Conservation (phyloP, 2,329 filamentous ascomycete genomes). For the Daldinia sp. region DNA sequence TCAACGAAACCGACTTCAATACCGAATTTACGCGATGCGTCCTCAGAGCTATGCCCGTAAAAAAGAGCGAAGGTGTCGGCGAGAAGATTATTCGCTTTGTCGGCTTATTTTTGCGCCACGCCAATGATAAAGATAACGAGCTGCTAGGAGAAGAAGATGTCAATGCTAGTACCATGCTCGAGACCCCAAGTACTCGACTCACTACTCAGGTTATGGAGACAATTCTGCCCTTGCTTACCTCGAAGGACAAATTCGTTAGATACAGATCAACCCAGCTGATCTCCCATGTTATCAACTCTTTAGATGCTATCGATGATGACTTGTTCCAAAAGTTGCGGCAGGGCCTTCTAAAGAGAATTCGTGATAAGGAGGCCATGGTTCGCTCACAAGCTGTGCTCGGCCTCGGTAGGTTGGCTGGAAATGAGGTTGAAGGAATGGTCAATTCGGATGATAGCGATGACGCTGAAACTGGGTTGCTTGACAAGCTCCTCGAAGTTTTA, state of each 20-base stretch:
- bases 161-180: slow-evolving; percentile 74
- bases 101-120: slow-evolving; percentile 82
- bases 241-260: slow-evolving; percentile 92
- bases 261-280: slow-evolving; percentile 91
- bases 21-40: slow-evolving; percentile 84
- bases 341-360: slow-evolving; percentile 82
- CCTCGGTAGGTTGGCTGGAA: slow-evolving; percentile 83
- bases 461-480: slow-evolving; percentile 73
- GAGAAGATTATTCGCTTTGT: slow-evolving; percentile 87
- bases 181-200: slow-evolving; percentile 85
- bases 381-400: slow-evolving; percentile 91
- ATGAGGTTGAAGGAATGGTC: slow-evolving; percentile 74
- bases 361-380: slow-evolving; percentile 93
- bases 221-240: slow-evolving; percentile 76
- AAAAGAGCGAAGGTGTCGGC: slow-evolving; percentile 89
- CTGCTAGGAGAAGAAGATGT: slow-evolving; percentile 70
- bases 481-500: slow-evolving; percentile 85
- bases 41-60: slow-evolving; percentile 81
- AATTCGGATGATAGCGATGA: slow-evolving; percentile 77
- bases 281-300: slow-evolving; percentile 88
- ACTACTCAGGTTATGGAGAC: slow-evolving; percentile 76
- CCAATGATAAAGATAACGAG: slow-evolving; percentile 75
- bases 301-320: slow-evolving; percentile 92
- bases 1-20: slow-evolving; percentile 88
- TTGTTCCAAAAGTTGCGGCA: slow-evolving; percentile 84